These are phyloP conservation scores for Porcisia deanei DNA, from an alignment of 208 protist genomes.

Conservation along the genomic window DNA sequence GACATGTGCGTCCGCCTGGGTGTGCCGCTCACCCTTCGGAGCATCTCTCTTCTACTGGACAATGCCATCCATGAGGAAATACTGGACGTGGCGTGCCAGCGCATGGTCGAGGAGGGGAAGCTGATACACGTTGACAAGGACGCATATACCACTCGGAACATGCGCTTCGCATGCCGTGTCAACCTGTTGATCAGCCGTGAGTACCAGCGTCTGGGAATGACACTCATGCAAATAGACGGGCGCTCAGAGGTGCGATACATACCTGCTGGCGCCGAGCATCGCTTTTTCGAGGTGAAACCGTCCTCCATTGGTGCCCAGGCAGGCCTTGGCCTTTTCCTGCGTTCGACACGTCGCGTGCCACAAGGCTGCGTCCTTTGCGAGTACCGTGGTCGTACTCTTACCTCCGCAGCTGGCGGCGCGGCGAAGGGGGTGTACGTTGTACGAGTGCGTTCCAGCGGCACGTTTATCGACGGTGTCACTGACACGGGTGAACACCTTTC, in stretches of 20 bases:
- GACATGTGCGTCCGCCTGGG: slow-evolving; percentile 69
- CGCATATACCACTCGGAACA: slow-evolving; percentile 54
- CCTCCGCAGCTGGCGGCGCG: slow-evolving; percentile 21
- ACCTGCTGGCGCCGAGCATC: slow-evolving; percentile 62
- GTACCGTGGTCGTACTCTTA: slow-evolving; percentile 64
- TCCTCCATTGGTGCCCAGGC: slow-evolving; percentile 60
- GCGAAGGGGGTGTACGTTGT: slow-evolving; percentile 73
- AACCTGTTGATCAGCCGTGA: slow-evolving; percentile 74
- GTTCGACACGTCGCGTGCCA: slow-evolving; percentile 53
- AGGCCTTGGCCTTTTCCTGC: slow-evolving; percentile 83
- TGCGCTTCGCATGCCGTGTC: slow-evolving; percentile 32
- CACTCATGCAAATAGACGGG: slow-evolving; percentile 45
- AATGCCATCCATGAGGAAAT: slow-evolving; percentile 60
- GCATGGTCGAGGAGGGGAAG: slow-evolving; percentile 66
- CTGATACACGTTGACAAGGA: slow-evolving; percentile 55
- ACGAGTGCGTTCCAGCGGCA: slow-evolving; percentile 51
- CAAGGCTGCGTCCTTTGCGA: slow-evolving; percentile 83
- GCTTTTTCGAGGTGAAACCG: slow-evolving; percentile 75
- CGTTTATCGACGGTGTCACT: slow-evolving; percentile 77
- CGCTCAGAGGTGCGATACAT: slow-evolving; percentile 65
- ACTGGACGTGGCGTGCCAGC: slow-evolving; percentile 52
- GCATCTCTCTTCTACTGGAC: slow-evolving; percentile 51
- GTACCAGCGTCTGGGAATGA: slow-evolving; percentile 87
- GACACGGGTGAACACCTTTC: slow-evolving; percentile 68
- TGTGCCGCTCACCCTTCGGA: slow-evolving; percentile 51